Conservation (phyloP, 2,329 filamentous ascomycete genomes). For the Zarea fungicola region DNA sequence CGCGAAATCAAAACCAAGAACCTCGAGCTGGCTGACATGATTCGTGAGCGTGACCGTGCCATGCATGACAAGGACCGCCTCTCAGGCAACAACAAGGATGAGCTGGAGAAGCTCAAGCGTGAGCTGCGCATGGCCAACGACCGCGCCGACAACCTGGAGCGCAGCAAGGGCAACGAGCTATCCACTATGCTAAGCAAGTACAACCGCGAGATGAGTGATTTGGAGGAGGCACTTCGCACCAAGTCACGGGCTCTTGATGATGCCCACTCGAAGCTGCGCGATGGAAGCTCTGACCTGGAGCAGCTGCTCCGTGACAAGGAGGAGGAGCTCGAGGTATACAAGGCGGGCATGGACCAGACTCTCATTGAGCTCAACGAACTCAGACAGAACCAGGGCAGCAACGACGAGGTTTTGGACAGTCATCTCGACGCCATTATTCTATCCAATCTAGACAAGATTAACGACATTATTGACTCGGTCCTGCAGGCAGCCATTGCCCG, state of each 20-base stretch:
- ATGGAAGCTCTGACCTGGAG: slow-evolving; percentile 82
- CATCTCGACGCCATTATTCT: slow-evolving; percentile 88
- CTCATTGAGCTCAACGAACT: slow-evolving; percentile 88
- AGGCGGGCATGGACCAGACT: slow-evolving; percentile 95
- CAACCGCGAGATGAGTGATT: slow-evolving; percentile 93
- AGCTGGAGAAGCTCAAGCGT: slow-evolving; percentile 88
- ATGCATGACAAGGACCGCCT: slow-evolving; percentile 87
- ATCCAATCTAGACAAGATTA: slow-evolving; percentile 85
- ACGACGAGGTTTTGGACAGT: slow-evolving; percentile 76
- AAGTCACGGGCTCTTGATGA: slow-evolving; percentile 88
- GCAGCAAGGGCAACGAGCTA: slow-evolving; percentile 89
- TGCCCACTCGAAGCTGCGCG: slow-evolving; percentile 67
- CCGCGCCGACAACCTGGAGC: slow-evolving; percentile 84
- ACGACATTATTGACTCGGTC: slow-evolving; percentile 95
- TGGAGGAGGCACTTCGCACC: slow-evolving; percentile 84
- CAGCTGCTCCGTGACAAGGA: slow-evolving; percentile 86
- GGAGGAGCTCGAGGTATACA: slow-evolving; percentile 96
- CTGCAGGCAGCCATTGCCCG: slow-evolving; percentile 87
- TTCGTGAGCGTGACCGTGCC: slow-evolving; percentile 88
- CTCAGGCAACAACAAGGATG: slow-evolving; percentile 83
- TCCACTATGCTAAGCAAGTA: slow-evolving; percentile 93
- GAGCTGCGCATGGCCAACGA: slow-evolving; percentile 91
- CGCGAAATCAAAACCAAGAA: slow-evolving; percentile 99
- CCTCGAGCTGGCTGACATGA: slow-evolving; percentile 97
- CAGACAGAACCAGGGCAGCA: slow-evolving; percentile 67